These are phyloP conservation scores for Liquidambar formosana DNA, from an alignment of 164 flowering plant genomes.

Conservation along the genomic window DNA sequence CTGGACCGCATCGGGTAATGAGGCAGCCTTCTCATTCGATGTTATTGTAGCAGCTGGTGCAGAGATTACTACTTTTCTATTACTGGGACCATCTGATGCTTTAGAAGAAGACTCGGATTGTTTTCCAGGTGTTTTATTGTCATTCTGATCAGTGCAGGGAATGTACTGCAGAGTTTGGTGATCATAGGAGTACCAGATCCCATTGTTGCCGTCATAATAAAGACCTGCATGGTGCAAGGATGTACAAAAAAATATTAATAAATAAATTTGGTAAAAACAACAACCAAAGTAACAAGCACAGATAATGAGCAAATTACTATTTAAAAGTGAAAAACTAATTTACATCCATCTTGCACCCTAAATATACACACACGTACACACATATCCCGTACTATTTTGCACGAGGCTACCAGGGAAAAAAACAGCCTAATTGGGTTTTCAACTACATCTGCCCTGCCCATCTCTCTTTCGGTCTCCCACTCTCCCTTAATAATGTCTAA, in stretches of 20 bases:
- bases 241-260: not conserved
- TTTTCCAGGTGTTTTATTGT: slow-evolving; percentile 49
- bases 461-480: too few species aligned
- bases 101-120: slow-evolving; percentile 54
- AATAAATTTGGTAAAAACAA: not conserved
- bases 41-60: slow-evolving; percentile 88
- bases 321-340: too few species aligned
- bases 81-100: slow-evolving; percentile 54
- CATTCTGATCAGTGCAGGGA: slow-evolving; percentile 74
- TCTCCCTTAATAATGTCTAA: too few species aligned
- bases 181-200: slow-evolving; percentile 91
- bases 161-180: slow-evolving; percentile 82
- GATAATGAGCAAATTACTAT: too few species aligned
- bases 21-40: slow-evolving; percentile 66
- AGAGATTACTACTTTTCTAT: slow-evolving; percentile 82
- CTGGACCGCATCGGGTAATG: slow-evolving; percentile 95
- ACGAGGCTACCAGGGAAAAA: too few species aligned
- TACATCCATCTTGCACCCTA: too few species aligned
- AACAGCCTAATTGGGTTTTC: too few species aligned
- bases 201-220: slow-evolving; percentile 91
- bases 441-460: too few species aligned
- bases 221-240: slow-evolving; percentile 57
- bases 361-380: too few species aligned
- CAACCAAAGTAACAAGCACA: too few species aligned
- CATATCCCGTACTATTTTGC: too few species aligned